phyloP scores from a whole-genome alignment of 495 filamentous ascomycete genomes.

The Pseudevernia furfuracea region DNA sequence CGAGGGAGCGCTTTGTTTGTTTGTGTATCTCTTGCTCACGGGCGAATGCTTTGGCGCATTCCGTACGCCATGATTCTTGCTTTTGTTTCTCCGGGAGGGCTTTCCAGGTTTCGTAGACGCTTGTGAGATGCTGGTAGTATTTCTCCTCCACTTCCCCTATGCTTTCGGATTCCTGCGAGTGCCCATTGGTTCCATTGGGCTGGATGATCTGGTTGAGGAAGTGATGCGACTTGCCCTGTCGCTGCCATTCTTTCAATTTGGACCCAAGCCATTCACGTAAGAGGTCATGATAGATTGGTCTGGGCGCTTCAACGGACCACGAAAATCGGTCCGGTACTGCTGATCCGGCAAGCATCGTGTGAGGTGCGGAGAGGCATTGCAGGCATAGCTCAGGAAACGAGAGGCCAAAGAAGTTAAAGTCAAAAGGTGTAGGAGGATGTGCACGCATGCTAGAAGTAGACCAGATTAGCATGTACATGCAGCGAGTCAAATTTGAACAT shows the following conservation, averaged over 20 bases:
- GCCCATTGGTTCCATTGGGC: slow-evolving; percentile 29
- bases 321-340: slow-evolving; percentile 62
- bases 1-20: slow-evolving; percentile 52
- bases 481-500: slow-evolving; percentile 28
- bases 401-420: slow-evolving; percentile 73
- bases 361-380: slow-evolving; percentile 68
- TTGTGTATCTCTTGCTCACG: slow-evolving; percentile 60
- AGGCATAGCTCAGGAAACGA: slow-evolving; percentile 77
- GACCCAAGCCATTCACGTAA: slow-evolving; percentile 57
- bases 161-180: slow-evolving; percentile 43
- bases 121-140: slow-evolving; percentile 53
- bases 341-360: slow-evolving; percentile 62
- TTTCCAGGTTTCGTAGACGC: slow-evolving; percentile 65
- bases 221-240: slow-evolving; percentile 29
- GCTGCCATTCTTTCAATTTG: slow-evolving; percentile 56
- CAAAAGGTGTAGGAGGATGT: slow-evolving; percentile 54
- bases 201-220: slow-evolving; percentile 21
- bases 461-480: neutral
- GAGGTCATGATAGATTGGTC: slow-evolving; percentile 59
- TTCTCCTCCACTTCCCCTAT: slow-evolving; percentile 48
- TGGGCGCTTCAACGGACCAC: slow-evolving; percentile 68
- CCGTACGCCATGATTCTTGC: slow-evolving; percentile 66
- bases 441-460: slow-evolving; percentile 29
- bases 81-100: slow-evolving; percentile 47
- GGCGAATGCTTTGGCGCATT: slow-evolving; percentile 63